Evolutionary conservation across 768 basidiomycete species (phyloP), one percentile per base, ranked within the genome.

Genomic region (Boletus patriciae): DNA sequence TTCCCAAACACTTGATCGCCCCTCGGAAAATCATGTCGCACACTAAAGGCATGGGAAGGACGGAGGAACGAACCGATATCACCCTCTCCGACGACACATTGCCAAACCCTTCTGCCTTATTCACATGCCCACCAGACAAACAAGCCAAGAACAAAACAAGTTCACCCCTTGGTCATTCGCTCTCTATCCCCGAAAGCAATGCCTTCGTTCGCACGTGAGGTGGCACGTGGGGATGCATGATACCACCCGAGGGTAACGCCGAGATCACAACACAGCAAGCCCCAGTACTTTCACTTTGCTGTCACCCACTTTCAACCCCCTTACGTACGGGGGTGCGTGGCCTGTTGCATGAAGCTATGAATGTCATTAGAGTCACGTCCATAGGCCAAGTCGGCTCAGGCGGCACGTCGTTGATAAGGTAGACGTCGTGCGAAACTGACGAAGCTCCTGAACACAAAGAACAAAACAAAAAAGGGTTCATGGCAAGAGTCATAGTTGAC

Each of bases 141-240:
- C 9, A 21, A 13, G 27, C 15, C 6, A 47, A 23, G 7, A 13
- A 47, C 60, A 27, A 47, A 21, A 25, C 36, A 11, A 33, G 33
- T 2, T 41, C 34, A 4, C 38, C 34, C 23, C 42, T 49, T 4
- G 42, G 33, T 49, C 25, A 8, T 33, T 41, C 37, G 11, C 31
- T 44, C n/a, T 37, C 8, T 38, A 27, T 57, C 38, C 29, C 45
- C 21, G n/a, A 23, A 31, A 4, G 15, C n/a, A 6, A 37, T 27
- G 3, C 38, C 23, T 40, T 38, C 45, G 34, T 18, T n/a, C 21
- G 53, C 51, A 55, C 62, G 52, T 64, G 50, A 18, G 10, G 19
- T 50, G 48, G 27, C 48, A 54, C 19, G 36, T 11, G 21, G 16
- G 13, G 42, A 6, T 18, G 52, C 25, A 41, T 29, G 19, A 37